Evolutionary conservation across 2,329 filamentous ascomycete species (phyloP), one percentile per base, ranked within the genome.

Genomic region (Lecanicillium sp.): DNA sequence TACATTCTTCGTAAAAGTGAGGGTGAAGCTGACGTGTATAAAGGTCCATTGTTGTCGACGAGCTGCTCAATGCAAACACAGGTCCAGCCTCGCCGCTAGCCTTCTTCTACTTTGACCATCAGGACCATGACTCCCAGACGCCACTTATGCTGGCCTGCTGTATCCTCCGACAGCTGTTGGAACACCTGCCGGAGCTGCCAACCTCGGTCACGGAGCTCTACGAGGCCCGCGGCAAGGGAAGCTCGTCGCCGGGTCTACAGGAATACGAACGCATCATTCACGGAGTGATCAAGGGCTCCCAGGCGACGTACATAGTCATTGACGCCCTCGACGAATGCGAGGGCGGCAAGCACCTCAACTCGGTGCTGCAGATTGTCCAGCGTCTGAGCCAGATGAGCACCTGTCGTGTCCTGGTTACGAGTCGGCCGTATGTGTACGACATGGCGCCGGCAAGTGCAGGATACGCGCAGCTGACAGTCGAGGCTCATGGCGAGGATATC

Each of bases 101-200:
- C 9, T 52, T 47, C 39, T 50, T 51, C 28, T 59, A 58, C 42
- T 57, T 51, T 39, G 54, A 57, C 43, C 53, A 55, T 39, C 50
- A 47, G 15, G 54, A 58, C 27, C 48, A 48, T 18, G 41, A 50
- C 14, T 34, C 43, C 13, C 53, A 54, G 29, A 44, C 39, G 18
- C 38, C 46, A 2, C 36, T 41, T 9, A 42, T 47, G 9, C 42
- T 56, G 11, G 40, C 50, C 18, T 44, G 48, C 29, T 46, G 46
- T 19, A 34, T 59, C 13, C 43, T 55, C 6, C 46, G 52, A 20
- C 56, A 58, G 41, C 39, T 55, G 15, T 45, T 49, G 7, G 38
- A 40, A 19, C 25, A 27, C 13, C 32, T 36, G 10, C 38, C 25
- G 10, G 43, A 36, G 13, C 37, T 56, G 17, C 52, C 54, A 17